phyloP scores from a whole-genome alignment of 352 stramenopile genomes.

The Phytophthora pinifolia region DNA sequence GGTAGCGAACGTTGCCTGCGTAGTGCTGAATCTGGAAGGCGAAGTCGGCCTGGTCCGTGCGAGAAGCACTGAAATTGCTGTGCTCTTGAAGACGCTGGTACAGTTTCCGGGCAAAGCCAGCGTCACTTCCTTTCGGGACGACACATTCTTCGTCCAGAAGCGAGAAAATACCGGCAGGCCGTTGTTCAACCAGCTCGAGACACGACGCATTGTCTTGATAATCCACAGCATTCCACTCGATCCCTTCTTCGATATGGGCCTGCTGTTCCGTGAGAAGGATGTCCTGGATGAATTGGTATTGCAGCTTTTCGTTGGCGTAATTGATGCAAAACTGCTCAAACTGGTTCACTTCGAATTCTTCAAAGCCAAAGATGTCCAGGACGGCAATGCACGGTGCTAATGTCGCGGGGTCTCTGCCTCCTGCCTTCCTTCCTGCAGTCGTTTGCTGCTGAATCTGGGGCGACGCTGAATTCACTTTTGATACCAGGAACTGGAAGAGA shows the following conservation, averaged over 20 bases:
- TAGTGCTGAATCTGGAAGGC: constrained; percentile 85
- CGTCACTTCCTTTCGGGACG: constrained; percentile 78
- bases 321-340: constrained; percentile 87
- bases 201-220: constrained; percentile 78
- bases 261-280: constrained; percentile 77
- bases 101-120: constrained; percentile 72
- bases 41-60: constrained; percentile 67
- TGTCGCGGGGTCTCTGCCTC: constrained; percentile 19
- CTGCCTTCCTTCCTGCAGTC: constrained; percentile 9
- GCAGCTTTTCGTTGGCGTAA: constrained; percentile 80
- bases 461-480: constrained; percentile 66
- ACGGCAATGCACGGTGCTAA: constrained; percentile 67
- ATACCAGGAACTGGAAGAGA: constrained; percentile 86
- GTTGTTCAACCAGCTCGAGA: constrained; percentile 85
- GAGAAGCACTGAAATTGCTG: constrained; percentile 56
- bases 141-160: constrained; percentile 87
- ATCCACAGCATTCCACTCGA: constrained; percentile 65
- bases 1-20: constrained; percentile 74
- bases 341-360: constrained; percentile 84
- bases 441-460: constrained; percentile 21
- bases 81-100: constrained; percentile 69
- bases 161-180: constrained; percentile 72
- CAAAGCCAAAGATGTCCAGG: constrained; percentile 92
- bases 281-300: constrained; percentile 85
- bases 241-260: constrained; percentile 72